Evolutionary conservation across 2,329 filamentous ascomycete species (phyloP).

Genomic region (Taxawa tesnikishii): DNA sequence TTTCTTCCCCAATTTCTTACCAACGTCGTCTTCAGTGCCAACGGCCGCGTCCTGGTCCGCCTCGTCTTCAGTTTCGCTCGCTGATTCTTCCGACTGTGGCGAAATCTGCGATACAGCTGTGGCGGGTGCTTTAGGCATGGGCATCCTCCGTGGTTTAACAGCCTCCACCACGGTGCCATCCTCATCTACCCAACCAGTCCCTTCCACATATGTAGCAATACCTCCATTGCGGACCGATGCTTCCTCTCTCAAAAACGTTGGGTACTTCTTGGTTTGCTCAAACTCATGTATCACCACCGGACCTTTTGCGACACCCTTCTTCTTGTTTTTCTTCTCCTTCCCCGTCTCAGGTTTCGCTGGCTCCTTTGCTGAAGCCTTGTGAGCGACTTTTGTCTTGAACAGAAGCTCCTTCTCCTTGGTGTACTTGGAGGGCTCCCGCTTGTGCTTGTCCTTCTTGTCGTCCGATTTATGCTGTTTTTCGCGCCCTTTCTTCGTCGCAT

Average conservation of each 20-base stretch:
- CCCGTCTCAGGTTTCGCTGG: constrained; percentile 53
- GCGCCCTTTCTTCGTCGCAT: constrained; percentile 16
- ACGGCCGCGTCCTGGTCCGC: constrained; percentile 1
- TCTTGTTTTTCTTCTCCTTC: constrained; percentile 48
- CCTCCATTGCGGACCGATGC: constrained; percentile 29
- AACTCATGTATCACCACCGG: constrained; percentile 79
- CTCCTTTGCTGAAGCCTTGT: constrained; percentile 34
- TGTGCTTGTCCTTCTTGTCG: constrained; percentile 38
- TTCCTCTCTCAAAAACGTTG: constrained; percentile 60
- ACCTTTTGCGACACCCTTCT: constrained; percentile 30
- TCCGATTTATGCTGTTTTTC: constrained; percentile 20
- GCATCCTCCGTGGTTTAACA: constrained; percentile 8
- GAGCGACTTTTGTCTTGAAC: constrained; percentile 62
- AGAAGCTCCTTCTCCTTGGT: constrained; percentile 66
- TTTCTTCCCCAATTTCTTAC: background rate
- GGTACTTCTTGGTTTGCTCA: constrained; percentile 68
- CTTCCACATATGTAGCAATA: constrained; percentile 58
- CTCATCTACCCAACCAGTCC: constrained; percentile 77
- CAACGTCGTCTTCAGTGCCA: background rate
- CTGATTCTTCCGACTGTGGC: background rate
- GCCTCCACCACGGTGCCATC: constrained; percentile 63
- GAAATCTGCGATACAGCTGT: background rate
- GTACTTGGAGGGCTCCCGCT: constrained; percentile 59
- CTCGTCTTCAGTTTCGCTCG: background rate
- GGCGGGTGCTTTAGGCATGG: background rate